phyloP scores from a whole-genome alignment of 2,329 filamentous ascomycete species.

The Cadophora sp. region DNA sequence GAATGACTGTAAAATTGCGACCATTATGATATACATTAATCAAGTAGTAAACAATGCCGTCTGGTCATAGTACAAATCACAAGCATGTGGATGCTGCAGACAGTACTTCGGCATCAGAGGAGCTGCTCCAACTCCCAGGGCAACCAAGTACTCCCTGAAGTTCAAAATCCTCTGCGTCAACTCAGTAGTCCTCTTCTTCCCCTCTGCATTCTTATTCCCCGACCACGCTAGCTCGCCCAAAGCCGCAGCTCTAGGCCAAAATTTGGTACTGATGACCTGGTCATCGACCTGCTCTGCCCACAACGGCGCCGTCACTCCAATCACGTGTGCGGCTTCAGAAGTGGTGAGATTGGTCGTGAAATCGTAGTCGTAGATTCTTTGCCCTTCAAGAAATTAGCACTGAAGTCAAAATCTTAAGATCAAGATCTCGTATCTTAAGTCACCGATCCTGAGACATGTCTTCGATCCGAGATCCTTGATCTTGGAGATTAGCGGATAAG shows the following conservation, averaged over 20 bases:
- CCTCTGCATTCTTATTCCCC: conserved; percentile 67
- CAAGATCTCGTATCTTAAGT: no score
- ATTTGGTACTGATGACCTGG: conserved; percentile 72
- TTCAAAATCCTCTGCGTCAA: conserved; percentile 63
- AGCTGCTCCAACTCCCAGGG: conserved; percentile 57
- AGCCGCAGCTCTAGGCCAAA: conserved; percentile 78
- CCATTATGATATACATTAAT: no score
- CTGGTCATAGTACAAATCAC: conserved; percentile 61
- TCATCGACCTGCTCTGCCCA: conserved; percentile 82
- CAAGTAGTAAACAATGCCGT: conserved; percentile 34
- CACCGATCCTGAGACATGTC: no score
- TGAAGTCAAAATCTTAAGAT: no score
- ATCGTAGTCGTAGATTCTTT: conserved; percentile 79
- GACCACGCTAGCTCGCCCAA: conserved; percentile 78
- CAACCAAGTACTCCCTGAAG: conserved; percentile 64
- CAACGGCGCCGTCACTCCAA: conserved; percentile 81
- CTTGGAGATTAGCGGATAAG: no score
- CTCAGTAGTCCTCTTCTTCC: conserved; percentile 67
- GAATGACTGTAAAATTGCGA: no score
- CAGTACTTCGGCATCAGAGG: conserved; percentile 64
- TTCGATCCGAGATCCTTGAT: no score
- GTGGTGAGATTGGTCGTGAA: conserved; percentile 68
- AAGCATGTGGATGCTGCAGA: conserved; percentile 61
- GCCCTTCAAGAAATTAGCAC: no score
- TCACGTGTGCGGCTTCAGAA: conserved; percentile 67